Conservation (phyloP, 2,329 filamentous ascomycete species). For the Diaporthe humulicola region DNA sequence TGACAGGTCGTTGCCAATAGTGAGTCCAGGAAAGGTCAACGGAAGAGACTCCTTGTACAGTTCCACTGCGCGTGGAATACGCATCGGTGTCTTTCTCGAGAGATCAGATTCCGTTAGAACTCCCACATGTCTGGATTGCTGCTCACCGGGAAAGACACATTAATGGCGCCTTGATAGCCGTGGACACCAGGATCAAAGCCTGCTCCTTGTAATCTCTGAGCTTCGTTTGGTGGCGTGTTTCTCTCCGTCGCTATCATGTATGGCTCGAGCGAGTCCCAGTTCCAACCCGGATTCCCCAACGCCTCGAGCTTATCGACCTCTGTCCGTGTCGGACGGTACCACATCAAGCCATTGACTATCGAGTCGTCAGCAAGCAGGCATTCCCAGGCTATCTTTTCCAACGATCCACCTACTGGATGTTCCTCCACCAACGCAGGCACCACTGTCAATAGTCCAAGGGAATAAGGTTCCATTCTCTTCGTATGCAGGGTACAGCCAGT, state of each 20-base stretch:
- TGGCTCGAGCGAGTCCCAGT: conserved; percentile 38
- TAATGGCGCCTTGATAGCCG: conserved; percentile 41
- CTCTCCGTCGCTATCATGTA: conserved; percentile 42
- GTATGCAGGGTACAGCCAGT: conserved; percentile 43
- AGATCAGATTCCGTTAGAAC: neutral
- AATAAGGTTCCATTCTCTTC: conserved; percentile 41
- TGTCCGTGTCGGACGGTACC: conserved; percentile 43
- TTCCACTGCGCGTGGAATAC: conserved; percentile 42
- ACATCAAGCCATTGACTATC: conserved; percentile 45
- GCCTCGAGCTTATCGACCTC: conserved; percentile 44
- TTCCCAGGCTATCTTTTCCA: fast-evolving
- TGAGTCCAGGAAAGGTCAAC: conserved; percentile 41
- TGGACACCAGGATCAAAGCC: conserved; percentile 33
- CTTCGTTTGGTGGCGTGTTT: conserved; percentile 41
- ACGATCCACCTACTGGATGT: conserved; percentile 42
- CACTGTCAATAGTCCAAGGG: conserved; percentile 40
- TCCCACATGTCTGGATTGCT: too few species aligned
- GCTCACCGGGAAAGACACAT: conserved; percentile 45
- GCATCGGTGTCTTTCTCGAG: conserved; percentile 40
- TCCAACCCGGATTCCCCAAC: conserved; percentile 39
- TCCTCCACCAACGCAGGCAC: conserved; percentile 45
- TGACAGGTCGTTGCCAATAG: conserved; percentile 44
- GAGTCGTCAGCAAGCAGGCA: neutral
- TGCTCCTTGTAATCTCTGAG: conserved; percentile 42
- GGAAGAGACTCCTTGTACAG: conserved; percentile 44